A percentile compares a stretch with the other conserved stretches of the same genome.
Conservation (phyloP, 306 rosid species). For the Neltuma alba region DNA sequence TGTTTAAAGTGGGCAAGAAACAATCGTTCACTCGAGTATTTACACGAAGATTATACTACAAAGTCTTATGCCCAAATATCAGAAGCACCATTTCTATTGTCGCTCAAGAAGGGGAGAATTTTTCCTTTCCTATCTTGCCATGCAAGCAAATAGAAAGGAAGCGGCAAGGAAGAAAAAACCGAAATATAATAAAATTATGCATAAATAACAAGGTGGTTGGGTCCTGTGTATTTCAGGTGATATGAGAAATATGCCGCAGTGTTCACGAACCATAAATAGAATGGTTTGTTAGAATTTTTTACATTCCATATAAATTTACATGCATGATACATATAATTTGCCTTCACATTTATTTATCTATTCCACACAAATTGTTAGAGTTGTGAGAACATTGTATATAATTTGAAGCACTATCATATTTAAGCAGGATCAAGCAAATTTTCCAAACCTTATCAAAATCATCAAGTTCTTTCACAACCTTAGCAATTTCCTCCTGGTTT, state of each 20-base stretch:
- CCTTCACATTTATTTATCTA: constrained; percentile 19
- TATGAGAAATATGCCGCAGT: neutral
- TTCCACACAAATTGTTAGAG: constrained; percentile 15
- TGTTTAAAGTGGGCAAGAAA: neutral
- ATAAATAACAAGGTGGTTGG: neutral
- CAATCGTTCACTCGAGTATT: constrained; percentile 11
- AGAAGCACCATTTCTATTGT: neutral
- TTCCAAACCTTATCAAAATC: constrained; percentile 88
- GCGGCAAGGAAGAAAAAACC: constrained; percentile 1
- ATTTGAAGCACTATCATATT: constrained; percentile 16
- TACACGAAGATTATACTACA: neutral
- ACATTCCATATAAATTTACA: neutral
- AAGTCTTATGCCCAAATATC: neutral
- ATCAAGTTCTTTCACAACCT: constrained; percentile 75
- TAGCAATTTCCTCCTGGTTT: constrained; percentile 89
- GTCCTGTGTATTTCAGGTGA: neutral
- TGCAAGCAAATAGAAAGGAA: constrained; percentile 10
- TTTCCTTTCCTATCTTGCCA: constrained; percentile 10
- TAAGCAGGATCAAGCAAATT: constrained; percentile 22
- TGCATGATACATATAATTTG: constrained; percentile 18
- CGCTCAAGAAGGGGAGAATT: constrained; percentile 16
- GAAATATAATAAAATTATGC: constrained; percentile 20
- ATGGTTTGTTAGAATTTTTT: neutral
- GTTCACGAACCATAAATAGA: neutral
- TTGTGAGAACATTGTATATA: constrained; percentile 7